Evolutionary conservation across 345 rosid genomes (phyloP), one percentile per base, ranked within the genome.

Genomic region (Kandelia obovata): DNA sequence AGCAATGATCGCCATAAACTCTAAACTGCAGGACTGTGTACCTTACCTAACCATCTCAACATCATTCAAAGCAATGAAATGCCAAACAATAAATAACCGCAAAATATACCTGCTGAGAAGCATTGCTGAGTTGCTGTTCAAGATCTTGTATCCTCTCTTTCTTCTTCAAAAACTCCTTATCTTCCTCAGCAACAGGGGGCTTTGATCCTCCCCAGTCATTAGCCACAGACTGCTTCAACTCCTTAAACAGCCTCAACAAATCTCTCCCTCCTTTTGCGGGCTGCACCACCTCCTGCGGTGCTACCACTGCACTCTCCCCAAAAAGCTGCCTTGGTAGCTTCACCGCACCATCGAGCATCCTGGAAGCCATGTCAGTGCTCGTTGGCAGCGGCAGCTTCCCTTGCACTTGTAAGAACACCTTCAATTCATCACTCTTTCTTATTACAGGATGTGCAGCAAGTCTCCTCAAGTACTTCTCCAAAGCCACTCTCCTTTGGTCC

Each of bases 271-370:
- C 96, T 83, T 76, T 92, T 0, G 97, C 96, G 0, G 98, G 94
- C 83, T 89, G 98, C 74, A 75, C 92, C 53, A 90, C 99, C 77
- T 90, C 96, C 5, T 85, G 83, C 0, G 90, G 89, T 15, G 86
- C 88, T 74, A 83, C 80, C 0, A 79, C 74, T 13, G 75, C 82
- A 49, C 85, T 82, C 69, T 96, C 99, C 32, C 91, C 92, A 69
- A 90, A 85, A 81, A 95, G 73, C 84, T 95, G 98, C 74, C 82
- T 88, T 0, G 96, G 98, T 39, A 90, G 83, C 81, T 86, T 92
- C 76, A 85, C 96, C 0, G 96, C 94, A 0, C 97, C 98, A 68
- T 96, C 98, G 28, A 96, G 92, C 98, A 96, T 87, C 81, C 95
- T 85, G 1, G 99, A 89, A 0, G 96, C 98, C 73, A 86, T 92